Evolutionary conservation across 306 rosid genomes (phyloP).

Genomic region (Alnus glutinosa): DNA sequence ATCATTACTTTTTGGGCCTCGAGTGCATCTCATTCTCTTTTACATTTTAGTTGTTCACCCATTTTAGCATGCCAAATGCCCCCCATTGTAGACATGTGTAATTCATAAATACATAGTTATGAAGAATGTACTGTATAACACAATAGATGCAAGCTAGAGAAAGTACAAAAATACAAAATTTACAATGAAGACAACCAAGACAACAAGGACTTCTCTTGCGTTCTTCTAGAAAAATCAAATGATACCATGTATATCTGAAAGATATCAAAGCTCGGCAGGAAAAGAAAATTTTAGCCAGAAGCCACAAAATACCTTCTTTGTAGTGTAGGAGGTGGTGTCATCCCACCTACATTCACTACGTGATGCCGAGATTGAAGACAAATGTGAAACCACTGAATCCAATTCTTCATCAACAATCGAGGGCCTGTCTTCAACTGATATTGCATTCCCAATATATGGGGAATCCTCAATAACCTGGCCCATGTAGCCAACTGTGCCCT

Average conservation of each 20-base stretch:
- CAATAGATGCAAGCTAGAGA: background rate
- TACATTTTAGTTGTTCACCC: background rate
- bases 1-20: background rate
- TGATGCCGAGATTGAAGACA: slow-evolving; percentile 55
- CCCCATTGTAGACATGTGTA: background rate
- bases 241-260: slow-evolving; percentile 4
- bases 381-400: slow-evolving; percentile 48
- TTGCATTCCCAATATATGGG: slow-evolving; percentile 54
- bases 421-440: slow-evolving; percentile 50
- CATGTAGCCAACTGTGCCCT: slow-evolving; percentile 37
- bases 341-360: slow-evolving; percentile 74
- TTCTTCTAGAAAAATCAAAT: slow-evolving; percentile 11
- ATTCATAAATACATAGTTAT: background rate
- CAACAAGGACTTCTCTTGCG: slow-evolving; percentile 11
- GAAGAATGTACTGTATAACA: slow-evolving; percentile 2
- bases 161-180: background rate
- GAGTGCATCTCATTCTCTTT: slow-evolving; percentile 1
- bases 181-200: background rate
- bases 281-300: slow-evolving; percentile 21
- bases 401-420: slow-evolving; percentile 58
- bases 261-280: slow-evolving; percentile 19
- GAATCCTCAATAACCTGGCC: slow-evolving; percentile 73
- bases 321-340: slow-evolving; percentile 75
- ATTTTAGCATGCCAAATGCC: background rate
- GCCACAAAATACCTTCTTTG: slow-evolving; percentile 69